Evolutionary conservation across 2,329 filamentous ascomycete species (phyloP).

Genomic region (Boeremia lycopersici): DNA sequence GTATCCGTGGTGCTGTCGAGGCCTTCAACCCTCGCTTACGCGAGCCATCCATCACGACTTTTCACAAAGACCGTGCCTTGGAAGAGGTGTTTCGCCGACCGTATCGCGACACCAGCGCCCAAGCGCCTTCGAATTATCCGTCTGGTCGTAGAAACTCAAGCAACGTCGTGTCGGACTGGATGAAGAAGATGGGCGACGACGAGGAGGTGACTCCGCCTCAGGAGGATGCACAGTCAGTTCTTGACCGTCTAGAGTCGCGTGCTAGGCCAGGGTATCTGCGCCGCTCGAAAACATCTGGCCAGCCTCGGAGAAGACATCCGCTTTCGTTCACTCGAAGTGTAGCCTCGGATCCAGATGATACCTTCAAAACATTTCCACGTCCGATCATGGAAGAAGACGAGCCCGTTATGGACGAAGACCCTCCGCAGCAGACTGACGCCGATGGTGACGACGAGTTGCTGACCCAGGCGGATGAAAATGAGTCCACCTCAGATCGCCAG

Average conservation of each 20-base stretch:
- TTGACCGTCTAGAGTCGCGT: constrained; percentile 63
- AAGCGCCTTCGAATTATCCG: constrained; percentile 41
- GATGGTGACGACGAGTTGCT: constrained; percentile 91
- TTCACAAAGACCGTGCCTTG: constrained; percentile 85
- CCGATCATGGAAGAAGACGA: constrained; percentile 56
- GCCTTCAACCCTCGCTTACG: constrained; percentile 80
- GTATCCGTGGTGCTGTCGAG: constrained; percentile 50
- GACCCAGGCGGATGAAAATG: constrained; percentile 69
- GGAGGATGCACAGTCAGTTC: constrained; percentile 64
- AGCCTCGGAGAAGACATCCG: constrained; percentile 51
- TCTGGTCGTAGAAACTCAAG: constrained; percentile 73
- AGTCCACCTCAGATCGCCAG: constrained; percentile 36
- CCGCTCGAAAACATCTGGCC: constrained; percentile 53
- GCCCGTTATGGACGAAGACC: constrained; percentile 48
- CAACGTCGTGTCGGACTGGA: constrained; percentile 87
- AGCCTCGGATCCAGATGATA: constrained; percentile 62
- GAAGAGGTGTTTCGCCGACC: constrained; percentile 85
- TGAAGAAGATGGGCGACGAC: constrained; percentile 70
- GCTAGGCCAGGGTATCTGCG: constrained; percentile 58
- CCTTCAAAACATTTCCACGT: constrained; percentile 36
- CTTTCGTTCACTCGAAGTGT: constrained; percentile 60
- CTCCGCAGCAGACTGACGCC: constrained; percentile 72
- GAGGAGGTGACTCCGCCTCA: constrained; percentile 67
- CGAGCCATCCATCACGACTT: constrained; percentile 86
- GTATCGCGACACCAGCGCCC: constrained; percentile 63